Conservation (phyloP, 805 yeast genomes). For the Pichia scutulata region DNA sequence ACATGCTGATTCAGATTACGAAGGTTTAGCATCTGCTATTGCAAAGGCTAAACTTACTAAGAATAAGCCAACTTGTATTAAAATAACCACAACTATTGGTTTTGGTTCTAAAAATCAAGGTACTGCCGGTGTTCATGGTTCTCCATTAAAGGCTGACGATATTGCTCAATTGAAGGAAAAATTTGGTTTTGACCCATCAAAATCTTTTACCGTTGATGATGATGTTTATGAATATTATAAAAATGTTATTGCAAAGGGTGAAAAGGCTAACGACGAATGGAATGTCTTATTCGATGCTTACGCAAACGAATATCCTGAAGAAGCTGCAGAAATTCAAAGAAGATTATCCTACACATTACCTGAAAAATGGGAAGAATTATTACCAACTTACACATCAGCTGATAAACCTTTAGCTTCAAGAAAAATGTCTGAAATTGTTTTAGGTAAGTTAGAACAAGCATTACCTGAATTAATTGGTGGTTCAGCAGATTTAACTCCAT, state of each 20-base stretch:
- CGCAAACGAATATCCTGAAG: slow-evolving; percentile 61
- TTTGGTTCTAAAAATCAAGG: slow-evolving; percentile 83
- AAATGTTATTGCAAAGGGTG: slow-evolving; percentile 53
- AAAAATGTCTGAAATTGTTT: slow-evolving; percentile 80
- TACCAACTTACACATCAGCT: slow-evolving; percentile 71
- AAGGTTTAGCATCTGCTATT: slow-evolving; percentile 61
- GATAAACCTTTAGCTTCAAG: slow-evolving; percentile 90
- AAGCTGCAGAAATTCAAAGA: slow-evolving; percentile 72
- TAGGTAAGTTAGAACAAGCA: slow-evolving; percentile 50
- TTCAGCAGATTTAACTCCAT: slow-evolving; percentile 96
- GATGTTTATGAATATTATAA: slow-evolving; percentile 72
- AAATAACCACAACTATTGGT: slow-evolving; percentile 88
- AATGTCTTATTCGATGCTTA: slow-evolving; percentile 53
- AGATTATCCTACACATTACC: slow-evolving; percentile 77
- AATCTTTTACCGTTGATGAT: slow-evolving; percentile 69
- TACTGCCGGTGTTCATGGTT: slow-evolving; percentile 90
- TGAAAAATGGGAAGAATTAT: slow-evolving; percentile 63
- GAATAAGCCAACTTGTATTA: slow-evolving; percentile 85
- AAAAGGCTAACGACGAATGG: slow-evolving; percentile 70
- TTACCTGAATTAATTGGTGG: slow-evolving; percentile 94
- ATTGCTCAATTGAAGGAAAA: slow-evolving; percentile 74
- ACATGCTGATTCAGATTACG: slow-evolving; percentile 75
- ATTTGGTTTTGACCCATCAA: slow-evolving; percentile 83
- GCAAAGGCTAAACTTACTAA: slow-evolving; percentile 69
- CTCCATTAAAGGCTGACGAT: slow-evolving; percentile 92